Evolutionary conservation across 352 stramenopile species (phyloP), one percentile per base, ranked within the genome.

Genomic region (Phytopythium vexans): DNA sequence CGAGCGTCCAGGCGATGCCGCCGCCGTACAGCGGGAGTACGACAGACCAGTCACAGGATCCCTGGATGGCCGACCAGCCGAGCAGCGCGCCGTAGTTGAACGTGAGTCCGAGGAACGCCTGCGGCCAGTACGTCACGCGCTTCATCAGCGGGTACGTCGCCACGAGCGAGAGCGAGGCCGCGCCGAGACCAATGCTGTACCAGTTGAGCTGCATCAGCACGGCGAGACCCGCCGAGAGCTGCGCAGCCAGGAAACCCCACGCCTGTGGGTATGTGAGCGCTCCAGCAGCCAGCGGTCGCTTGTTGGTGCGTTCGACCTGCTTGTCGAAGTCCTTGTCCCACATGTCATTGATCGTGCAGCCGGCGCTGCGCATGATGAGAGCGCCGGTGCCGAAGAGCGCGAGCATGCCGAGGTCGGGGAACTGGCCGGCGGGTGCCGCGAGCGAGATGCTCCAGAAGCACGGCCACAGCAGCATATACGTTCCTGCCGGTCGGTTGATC

Each of bases 291-390:
- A 99, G 71, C 6, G 97, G 97, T 10, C 97, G 82, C 63, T 88
- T 72, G 57, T 96, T 97, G 2, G 97, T 99, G 21, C 97, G 85
- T 60, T 92, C 80, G 14, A 99, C 97, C 40, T 95, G 66, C 56
- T 86, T 89, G 79, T 99, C 97, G 72, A 98, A 96, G 57, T 99
- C 86, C 52, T 89, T 85, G 87, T 99, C 97, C 96, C 96, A 99
- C 81, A 99, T 98, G 73, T 99, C 97, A 70, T 99, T 99, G 68
- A 99, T 99, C 38, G 95, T 99, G 75, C 97, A 99, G 4, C 97
- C 97, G 15, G 90, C 90, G 62, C 95, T 93, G 34, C 97, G 82
- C 97, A 99, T 99, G 56, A 98, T 84, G 71, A 99, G 91, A 15
- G 97, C 83, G 11, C 97, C 97, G 4, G 83, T 82, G 31, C 72